A percentile compares a stretch with the other conserved stretches of the same genome.
phyloP scores from a whole-genome alignment of 2,329 filamentous ascomycete species.

The Cladosporium sp. region DNA sequence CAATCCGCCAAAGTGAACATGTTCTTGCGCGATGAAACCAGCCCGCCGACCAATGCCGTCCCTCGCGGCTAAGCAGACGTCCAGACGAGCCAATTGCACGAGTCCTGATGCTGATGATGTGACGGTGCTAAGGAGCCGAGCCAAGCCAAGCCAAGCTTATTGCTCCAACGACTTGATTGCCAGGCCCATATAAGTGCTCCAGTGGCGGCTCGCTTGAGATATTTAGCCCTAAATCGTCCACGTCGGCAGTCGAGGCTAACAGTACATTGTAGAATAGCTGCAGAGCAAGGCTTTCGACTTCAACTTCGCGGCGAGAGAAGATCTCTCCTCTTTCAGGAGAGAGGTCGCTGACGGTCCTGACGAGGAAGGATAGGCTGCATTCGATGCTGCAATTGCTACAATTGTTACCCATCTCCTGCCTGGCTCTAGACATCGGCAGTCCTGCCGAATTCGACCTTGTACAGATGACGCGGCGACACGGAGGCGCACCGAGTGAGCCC shows the following conservation, averaged over 20 bases:
- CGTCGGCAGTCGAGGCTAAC: background rate
- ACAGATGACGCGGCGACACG: conserved; percentile 5
- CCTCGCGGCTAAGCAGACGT: background rate
- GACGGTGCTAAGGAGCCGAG: conserved; percentile 3
- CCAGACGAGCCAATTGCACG: background rate
- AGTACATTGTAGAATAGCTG: background rate
- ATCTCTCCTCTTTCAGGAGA: no score
- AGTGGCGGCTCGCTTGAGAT: no score
- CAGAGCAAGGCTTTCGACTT: background rate
- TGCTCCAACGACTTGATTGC: background rate
- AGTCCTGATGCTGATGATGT: background rate
- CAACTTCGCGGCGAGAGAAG: background rate
- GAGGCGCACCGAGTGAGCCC: background rate
- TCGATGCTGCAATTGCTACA: no score
- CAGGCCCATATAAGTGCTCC: background rate
- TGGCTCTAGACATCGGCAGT: background rate
- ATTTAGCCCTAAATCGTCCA: background rate
- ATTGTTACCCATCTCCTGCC: no score
- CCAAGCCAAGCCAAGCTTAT: background rate
- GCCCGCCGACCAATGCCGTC: background rate
- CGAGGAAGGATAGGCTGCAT: no score
- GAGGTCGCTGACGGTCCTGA: background rate
- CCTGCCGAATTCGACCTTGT: background rate
- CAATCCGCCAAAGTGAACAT: background rate
- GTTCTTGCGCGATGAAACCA: background rate